Evolutionary conservation across 2,329 filamentous ascomycete species (phyloP).

Genomic region (Sclerotinia subarctica): DNA sequence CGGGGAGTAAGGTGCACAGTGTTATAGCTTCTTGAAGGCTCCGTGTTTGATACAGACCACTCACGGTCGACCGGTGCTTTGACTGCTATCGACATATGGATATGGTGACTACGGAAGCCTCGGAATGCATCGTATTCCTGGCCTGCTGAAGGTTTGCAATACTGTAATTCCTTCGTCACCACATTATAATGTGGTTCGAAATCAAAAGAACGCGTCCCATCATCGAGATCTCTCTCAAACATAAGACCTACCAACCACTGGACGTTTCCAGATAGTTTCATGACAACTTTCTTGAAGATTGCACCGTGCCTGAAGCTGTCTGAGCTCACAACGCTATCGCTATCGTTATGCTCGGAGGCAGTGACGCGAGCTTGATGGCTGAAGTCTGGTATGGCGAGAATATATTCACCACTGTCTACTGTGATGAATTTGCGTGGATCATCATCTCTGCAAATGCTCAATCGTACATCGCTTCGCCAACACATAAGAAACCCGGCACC

Average conservation of each 20-base stretch:
- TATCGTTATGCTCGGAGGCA: constrained; percentile 51
- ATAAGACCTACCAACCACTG: constrained; percentile 88
- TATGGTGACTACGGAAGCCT: constrained; percentile 95
- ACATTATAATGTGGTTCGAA: constrained; percentile 94
- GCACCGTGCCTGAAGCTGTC: constrained; percentile 69
- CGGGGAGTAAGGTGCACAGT: constrained; percentile 90
- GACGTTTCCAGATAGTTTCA: constrained; percentile 97
- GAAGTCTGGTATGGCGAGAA: constrained; percentile 91
- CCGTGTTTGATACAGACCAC: constrained; percentile 73
- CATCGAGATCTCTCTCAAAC: constrained; percentile 78
- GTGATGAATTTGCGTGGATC: constrained; percentile 93
- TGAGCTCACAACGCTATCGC: constrained; percentile 52
- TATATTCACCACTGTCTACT: constrained; percentile 91
- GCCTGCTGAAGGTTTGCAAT: constrained; percentile 57
- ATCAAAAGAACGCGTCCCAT: constrained; percentile 73
- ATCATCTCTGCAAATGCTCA: constrained; percentile 78
- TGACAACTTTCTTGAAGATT: constrained; percentile 96
- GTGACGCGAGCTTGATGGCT: constrained; percentile 72
- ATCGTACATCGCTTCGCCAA: constrained; percentile 90
- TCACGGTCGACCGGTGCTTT: constrained; percentile 82
- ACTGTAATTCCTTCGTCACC: constrained; percentile 75
- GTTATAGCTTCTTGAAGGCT: constrained; percentile 88
- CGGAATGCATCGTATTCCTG: constrained; percentile 84
- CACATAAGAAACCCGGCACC: constrained; percentile 98
- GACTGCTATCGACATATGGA: constrained; percentile 90